A percentile compares a stretch with the other conserved stretches of the same genome.
Conservation (phyloP, 192 early-diverging fungal species). For the Chytriomyces hyalinus region DNA sequence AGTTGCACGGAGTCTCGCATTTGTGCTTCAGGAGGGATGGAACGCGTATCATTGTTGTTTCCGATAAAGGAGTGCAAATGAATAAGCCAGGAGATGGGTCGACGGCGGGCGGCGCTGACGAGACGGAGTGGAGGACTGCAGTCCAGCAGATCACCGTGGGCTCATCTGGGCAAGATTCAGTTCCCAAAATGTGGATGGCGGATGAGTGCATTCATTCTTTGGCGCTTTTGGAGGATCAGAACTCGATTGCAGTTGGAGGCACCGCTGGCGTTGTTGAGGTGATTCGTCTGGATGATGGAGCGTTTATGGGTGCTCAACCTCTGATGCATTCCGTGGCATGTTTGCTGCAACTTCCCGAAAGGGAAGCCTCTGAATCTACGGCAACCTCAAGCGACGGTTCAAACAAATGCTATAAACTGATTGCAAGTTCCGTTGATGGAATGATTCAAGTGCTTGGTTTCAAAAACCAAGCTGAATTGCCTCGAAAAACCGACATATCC, state of each 20-base stretch:
- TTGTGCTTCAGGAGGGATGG: constrained; percentile 6
- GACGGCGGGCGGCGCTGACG: background rate
- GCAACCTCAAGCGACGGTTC: background rate
- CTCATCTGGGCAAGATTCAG: background rate
- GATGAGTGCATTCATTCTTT: constrained; percentile 1
- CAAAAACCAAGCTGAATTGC: background rate
- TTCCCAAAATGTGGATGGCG: background rate
- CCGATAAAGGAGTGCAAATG: constrained; percentile 17
- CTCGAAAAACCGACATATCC: background rate
- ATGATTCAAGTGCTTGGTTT: constrained; percentile 10
- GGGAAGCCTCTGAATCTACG: background rate
- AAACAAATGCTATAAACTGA: background rate
- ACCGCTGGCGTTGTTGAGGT: constrained; percentile 16
- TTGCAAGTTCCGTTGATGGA: constrained; percentile 6
- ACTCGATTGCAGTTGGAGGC: constrained; percentile 18
- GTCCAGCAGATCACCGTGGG: background rate
- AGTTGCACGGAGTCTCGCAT: constrained; percentile 22
- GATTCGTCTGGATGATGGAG: constrained; percentile 9
- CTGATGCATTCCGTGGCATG: constrained; percentile 18
- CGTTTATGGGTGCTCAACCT: background rate
- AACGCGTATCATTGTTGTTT: constrained; percentile 15
- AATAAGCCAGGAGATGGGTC: background rate
- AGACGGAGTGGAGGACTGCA: background rate
- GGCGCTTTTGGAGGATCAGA: constrained; percentile 2
- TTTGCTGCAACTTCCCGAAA: background rate